phyloP scores from a whole-genome alignment of 2,329 filamentous ascomycete species.

The Hypoxylon sp. region DNA sequence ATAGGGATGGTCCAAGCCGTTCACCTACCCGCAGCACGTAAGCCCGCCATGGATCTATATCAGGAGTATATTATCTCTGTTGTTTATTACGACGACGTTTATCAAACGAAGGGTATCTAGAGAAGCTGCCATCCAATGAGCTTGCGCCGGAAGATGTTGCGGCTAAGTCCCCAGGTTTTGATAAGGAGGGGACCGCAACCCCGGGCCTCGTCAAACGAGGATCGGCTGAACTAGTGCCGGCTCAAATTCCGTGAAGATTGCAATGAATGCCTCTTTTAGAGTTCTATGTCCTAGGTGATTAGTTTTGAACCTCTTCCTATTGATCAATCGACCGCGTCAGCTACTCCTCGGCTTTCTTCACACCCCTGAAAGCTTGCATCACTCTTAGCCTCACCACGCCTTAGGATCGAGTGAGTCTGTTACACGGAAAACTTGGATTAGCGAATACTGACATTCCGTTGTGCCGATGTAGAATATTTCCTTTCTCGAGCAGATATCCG shows the following conservation, averaged over 20 bases:
- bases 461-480: background rate
- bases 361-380: background rate
- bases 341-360: background rate
- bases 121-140: conserved; percentile 13
- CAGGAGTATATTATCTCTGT: conserved; percentile 10
- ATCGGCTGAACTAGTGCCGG: conserved; percentile 14
- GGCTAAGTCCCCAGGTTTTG: conserved; percentile 34
- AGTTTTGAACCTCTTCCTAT: background rate
- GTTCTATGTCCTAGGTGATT: background rate
- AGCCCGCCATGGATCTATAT: background rate
- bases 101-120: background rate
- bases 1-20: conserved; percentile 1
- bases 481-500: background rate
- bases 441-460: background rate
- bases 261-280: background rate
- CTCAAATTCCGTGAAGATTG: conserved; percentile 11
- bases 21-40: background rate
- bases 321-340: background rate
- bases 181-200: conserved; percentile 17
- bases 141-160: conserved; percentile 29
- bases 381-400: background rate
- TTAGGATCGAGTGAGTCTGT: background rate
- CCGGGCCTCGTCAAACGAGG: conserved; percentile 3
- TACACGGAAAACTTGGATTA: background rate
- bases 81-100: conserved; percentile 21